Base-by-base conservation (phyloP, 148 eudicot genomes). In the Rhododendron kiyosumense region DNA sequence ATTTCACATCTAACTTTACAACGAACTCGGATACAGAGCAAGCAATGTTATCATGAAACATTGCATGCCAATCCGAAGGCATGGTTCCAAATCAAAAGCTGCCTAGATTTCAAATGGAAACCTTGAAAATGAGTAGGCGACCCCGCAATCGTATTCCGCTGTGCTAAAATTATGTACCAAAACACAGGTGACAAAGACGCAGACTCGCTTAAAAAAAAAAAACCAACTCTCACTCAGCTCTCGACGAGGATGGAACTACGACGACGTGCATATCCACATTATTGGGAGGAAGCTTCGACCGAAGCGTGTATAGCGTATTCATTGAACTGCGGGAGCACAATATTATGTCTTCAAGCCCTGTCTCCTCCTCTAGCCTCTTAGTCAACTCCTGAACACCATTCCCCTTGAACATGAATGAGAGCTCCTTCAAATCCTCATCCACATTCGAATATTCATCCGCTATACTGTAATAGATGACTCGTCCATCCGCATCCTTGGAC, bases 231-330 rank as follows among this genome's bases (percentile, higher is more conserved):
- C 61, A 54, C 86, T 84, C 83, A 85, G 91, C 88, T 86, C 71
- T 79, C 1, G 90, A 88, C 0, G 90, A 86, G 28, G 95, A 85
- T 24, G 90, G 89, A 83, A 92, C 91, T 12, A 94, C 92, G 45
- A 94, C 87, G n/a, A 93, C 91, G 67, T 92, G 91, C 97, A 94
- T 92, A 24, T 91, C 88, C 28, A 89, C 87, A 30, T 87, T 89
- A 85, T 92, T 90, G 4, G 95, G 95, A 32, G 97, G 97, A 28
- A 94, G 89, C 85, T 89, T 91, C 87, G 92, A 87, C n/a, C 90
- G 90, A 26, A 94, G 92, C 0, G 95, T 92, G 83, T 87, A 88
- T 20, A 94, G 88, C 88, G 89, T 93, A 81, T 94, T 87, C 80
- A 94, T 86, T 41, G 94, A 93, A 85, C 91, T 94, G 1, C 91